Percentiles rank a stretch among this genome's conserved stretches.
phyloP scores from a whole-genome alignment of 1,139 yeast genomes.

The Candida sp. region DNA sequence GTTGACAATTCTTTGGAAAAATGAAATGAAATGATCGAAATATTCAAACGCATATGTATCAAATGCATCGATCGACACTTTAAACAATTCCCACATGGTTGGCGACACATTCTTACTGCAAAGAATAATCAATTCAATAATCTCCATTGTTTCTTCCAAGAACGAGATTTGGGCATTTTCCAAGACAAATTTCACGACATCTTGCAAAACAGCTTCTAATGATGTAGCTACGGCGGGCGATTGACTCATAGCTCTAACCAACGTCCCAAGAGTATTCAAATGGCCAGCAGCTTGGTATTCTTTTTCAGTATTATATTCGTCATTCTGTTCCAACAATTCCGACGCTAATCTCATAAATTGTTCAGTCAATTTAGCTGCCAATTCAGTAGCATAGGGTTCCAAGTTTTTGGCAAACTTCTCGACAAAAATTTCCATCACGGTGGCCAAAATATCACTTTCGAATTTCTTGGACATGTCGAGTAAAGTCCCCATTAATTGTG shows the following conservation, averaged over 20 bases:
- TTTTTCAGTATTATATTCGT: slow-evolving; percentile 35
- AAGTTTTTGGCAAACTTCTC: slow-evolving; percentile 50
- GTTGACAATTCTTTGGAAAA: slow-evolving; percentile 46
- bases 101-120: slow-evolving; percentile 41
- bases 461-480: slow-evolving; percentile 48
- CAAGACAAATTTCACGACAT: slow-evolving; percentile 42
- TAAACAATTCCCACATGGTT: slow-evolving; percentile 46
- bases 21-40: slow-evolving; percentile 47
- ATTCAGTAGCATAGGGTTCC: slow-evolving; percentile 54
- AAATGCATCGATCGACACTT: slow-evolving; percentile 41
- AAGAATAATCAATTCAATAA: slow-evolving; percentile 45
- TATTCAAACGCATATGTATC: slow-evolving; percentile 54
- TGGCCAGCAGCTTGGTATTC: slow-evolving; percentile 54
- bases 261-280: slow-evolving; percentile 47
- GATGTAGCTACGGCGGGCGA: slow-evolving; percentile 42
- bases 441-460: slow-evolving; percentile 52
- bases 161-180: slow-evolving; percentile 48
- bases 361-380: slow-evolving; percentile 43
- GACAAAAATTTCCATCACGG: slow-evolving; percentile 56
- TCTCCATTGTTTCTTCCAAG: slow-evolving; percentile 46
- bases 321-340: slow-evolving; percentile 36
- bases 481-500: slow-evolving; percentile 50
- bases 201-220: slow-evolving; percentile 37
- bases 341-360: slow-evolving; percentile 45
- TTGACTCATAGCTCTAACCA: slow-evolving; percentile 49